A percentile compares a stretch with the other conserved stretches of the same genome.
phyloP scores from a whole-genome alignment of 2,329 filamentous ascomycete genomes.

The Magnaporthiopsis rhizophila region DNA sequence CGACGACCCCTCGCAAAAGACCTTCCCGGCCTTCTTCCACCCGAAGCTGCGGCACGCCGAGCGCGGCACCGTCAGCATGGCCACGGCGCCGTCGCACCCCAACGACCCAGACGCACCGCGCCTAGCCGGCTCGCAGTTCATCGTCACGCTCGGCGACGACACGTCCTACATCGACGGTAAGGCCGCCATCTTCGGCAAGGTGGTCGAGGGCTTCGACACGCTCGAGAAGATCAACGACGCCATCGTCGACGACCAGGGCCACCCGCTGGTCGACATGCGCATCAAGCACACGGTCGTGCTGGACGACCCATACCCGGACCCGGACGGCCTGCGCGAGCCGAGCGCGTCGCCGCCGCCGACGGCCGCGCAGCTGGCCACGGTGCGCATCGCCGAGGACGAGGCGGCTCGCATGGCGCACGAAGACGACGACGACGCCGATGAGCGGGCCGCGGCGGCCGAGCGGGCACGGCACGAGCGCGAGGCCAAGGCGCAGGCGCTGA shows the following conservation, averaged over 20 bases:
- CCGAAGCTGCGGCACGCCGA: conserved; percentile 83
- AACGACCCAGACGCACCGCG: conserved; percentile 67
- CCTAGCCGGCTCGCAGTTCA: conserved; percentile 84
- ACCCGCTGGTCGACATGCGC: conserved; percentile 87
- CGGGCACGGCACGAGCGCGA: conserved; percentile 78
- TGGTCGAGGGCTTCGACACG: conserved; percentile 91
- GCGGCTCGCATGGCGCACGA: conserved; percentile 65
- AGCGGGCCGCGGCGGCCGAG: conserved; percentile 58
- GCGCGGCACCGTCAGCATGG: conserved; percentile 93
- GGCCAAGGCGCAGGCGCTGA: conserved; percentile 86
- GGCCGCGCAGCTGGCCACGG: conserved; percentile 79
- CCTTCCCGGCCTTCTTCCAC: conserved; percentile 77
- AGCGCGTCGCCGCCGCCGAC: conserved; percentile 73
- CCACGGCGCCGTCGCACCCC: conserved; percentile 64
- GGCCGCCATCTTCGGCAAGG: conserved; percentile 89
- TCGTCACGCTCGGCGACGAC: conserved; percentile 83
- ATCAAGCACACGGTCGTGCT: conserved; percentile 88
- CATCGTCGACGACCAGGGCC: conserved; percentile 77
- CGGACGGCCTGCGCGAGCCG: conserved; percentile 65
- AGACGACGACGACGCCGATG: conserved; percentile 58
- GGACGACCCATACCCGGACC: conserved; percentile 88
- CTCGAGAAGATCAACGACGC: conserved; percentile 88
- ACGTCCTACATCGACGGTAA: conserved; percentile 88
- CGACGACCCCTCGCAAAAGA: conserved; percentile 57
- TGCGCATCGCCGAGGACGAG: conserved; percentile 78